A percentile compares a stretch with the other conserved stretches of the same genome.
Evolutionary conservation across 2,329 filamentous ascomycete genomes (phyloP).

Genomic region (Pseudogymnoascus sp.): DNA sequence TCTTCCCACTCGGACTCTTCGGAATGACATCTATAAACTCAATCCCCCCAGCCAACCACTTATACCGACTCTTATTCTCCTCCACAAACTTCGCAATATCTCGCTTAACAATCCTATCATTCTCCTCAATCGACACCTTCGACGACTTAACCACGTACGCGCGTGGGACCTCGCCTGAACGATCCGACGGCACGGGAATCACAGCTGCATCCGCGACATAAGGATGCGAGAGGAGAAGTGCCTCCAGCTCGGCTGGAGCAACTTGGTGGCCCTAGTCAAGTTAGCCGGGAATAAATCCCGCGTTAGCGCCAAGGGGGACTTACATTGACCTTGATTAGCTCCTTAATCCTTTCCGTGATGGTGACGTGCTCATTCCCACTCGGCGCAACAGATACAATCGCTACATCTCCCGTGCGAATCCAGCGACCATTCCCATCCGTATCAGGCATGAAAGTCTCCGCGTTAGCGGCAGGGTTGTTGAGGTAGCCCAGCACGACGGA

Average conservation of each 20-base stretch:
- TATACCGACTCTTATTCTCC: conserved; percentile 60
- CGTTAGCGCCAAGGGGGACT: conserved; percentile 24
- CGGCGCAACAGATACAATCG: conserved; percentile 56
- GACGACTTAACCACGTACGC: conserved; percentile 57
- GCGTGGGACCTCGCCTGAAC: conserved; percentile 58
- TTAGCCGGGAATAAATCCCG: conserved; percentile 11
- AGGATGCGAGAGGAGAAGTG: conserved; percentile 67
- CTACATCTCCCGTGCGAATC: conserved; percentile 82
- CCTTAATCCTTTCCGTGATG: conserved; percentile 75
- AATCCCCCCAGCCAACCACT: conserved; percentile 57
- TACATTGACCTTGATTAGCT: conserved; percentile 73
- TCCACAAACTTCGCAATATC: conserved; percentile 55
- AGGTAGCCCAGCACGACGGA: conserved; percentile 76
- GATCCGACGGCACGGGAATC: conserved; percentile 60
- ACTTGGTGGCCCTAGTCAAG: conserved; percentile 65
- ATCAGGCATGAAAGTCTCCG: conserved; percentile 65
- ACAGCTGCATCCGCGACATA: conserved; percentile 73
- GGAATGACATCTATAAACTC: conserved; percentile 62
- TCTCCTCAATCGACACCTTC: conserved; percentile 43
- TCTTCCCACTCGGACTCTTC: conserved; percentile 70
- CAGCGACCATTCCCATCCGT: conserved; percentile 60
- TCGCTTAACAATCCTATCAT: conserved; percentile 44
- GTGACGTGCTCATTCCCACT: conserved; percentile 72
- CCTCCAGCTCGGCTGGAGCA: conserved; percentile 75
- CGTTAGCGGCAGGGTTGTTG: conserved; percentile 75